Conservation (phyloP, 1,284 basidiomycete species). For the Leccinum cinnamomeum region DNA sequence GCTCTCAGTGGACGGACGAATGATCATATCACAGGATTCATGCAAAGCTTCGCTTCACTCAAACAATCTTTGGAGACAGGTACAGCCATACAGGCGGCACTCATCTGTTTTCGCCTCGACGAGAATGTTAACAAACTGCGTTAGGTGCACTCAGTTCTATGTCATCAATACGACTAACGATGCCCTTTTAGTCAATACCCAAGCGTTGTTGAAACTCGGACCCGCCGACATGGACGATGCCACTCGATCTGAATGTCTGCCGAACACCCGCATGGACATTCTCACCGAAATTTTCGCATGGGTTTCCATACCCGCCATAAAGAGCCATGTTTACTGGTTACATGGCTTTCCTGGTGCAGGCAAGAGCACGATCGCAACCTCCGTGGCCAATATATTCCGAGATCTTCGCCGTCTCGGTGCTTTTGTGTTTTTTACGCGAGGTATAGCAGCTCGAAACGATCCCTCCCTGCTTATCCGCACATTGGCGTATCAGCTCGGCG, state of each 20-base stretch:
- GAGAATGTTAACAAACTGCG: constrained; percentile 28
- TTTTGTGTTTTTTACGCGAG: constrained; percentile 33
- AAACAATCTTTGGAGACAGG: constrained; percentile 29
- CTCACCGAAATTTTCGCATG: constrained; percentile 29
- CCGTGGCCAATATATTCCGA: constrained; percentile 32
- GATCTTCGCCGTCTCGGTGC: constrained; percentile 34
- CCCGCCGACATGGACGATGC: constrained; percentile 34
- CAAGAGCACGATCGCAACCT: constrained; percentile 35
- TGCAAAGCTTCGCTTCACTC: constrained; percentile 25
- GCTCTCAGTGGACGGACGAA: constrained; percentile 22
- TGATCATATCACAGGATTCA: constrained; percentile 24
- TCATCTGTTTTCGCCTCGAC: constrained; percentile 34
- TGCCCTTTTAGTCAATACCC: constrained; percentile 17
- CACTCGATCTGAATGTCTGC: constrained; percentile 28
- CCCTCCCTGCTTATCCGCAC: constrained; percentile 30
- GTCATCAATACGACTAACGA: constrained; percentile 5
- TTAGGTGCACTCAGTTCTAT: constrained; percentile 8
- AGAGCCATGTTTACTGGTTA: constrained; percentile 34
- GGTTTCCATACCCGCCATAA: constrained; percentile 20
- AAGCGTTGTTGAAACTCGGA: constrained; percentile 26
- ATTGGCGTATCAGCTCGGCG: constrained; percentile 33
- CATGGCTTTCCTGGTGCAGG: constrained; percentile 35
- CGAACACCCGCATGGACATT: constrained; percentile 32
- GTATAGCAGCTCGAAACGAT: constrained; percentile 27
- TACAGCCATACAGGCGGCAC: constrained; percentile 21